phyloP scores from a whole-genome alignment of 1,139 yeast genomes.

The Sugiyamaella sp. region DNA sequence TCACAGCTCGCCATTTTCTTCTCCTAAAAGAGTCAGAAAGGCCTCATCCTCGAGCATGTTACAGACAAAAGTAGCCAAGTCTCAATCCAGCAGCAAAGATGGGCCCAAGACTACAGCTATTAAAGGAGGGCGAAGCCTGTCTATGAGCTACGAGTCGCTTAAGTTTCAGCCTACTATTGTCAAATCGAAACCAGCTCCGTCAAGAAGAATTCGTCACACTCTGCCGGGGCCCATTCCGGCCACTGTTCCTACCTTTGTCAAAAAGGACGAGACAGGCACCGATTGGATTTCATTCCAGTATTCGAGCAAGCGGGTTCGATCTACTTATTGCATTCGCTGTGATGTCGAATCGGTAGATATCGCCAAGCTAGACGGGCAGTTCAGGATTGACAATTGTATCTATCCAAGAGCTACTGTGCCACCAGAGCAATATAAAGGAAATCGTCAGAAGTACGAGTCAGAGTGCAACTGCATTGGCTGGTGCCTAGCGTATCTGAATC shows the following conservation, averaged over 20 bases:
- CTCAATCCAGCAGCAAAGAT: background rate
- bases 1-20: no score
- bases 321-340: constrained; percentile 42
- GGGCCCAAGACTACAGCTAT: background rate
- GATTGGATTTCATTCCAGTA: constrained; percentile 45
- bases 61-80: background rate
- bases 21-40: no score
- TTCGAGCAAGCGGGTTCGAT: constrained; percentile 39
- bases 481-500: constrained; percentile 48
- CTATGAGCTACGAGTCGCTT: background rate
- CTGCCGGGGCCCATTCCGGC: constrained; percentile 34
- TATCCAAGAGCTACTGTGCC: constrained; percentile 52
- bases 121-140: background rate
- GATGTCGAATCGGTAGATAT: constrained; percentile 41
- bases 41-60: background rate
- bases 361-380: constrained; percentile 38
- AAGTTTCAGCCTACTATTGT: constrained; percentile 2
- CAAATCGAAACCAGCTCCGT: background rate
- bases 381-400: constrained; percentile 47
- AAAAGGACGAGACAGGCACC: constrained; percentile 39
- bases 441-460: constrained; percentile 49
- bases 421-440: constrained; percentile 47
- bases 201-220: background rate
- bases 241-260: constrained; percentile 34
- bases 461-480: constrained; percentile 53